Evolutionary conservation across 345 rosid genomes (phyloP).

Genomic region (Syzygium aromaticum): DNA sequence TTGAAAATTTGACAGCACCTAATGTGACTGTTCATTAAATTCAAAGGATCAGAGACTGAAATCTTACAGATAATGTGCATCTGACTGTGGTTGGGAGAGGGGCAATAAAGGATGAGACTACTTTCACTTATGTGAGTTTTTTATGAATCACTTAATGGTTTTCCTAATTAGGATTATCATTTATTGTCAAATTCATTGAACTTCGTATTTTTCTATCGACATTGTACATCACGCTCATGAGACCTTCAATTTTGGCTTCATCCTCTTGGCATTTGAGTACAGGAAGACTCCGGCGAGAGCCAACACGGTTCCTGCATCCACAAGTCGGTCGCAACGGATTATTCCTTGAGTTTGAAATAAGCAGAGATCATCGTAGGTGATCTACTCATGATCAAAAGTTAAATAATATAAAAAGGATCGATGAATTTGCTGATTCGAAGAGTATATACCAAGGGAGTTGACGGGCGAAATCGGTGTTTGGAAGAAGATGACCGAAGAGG

Average conservation of each 20-base stretch:
- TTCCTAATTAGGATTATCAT: background rate
- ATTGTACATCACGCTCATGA: slow-evolving; percentile 8
- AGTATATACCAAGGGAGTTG: slow-evolving; percentile 44
- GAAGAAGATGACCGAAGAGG: slow-evolving; percentile 70
- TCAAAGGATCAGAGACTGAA: background rate
- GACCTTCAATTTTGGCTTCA: slow-evolving; percentile 34
- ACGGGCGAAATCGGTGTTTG: slow-evolving; percentile 48
- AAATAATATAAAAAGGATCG: background rate
- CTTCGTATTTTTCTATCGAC: background rate
- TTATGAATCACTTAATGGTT: background rate
- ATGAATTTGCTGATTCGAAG: background rate
- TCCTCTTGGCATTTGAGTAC: slow-evolving; percentile 46
- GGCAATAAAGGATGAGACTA: background rate
- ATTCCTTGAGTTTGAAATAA: background rate
- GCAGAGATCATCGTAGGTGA: background rate
- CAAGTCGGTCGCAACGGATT: background rate
- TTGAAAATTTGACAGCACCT: background rate
- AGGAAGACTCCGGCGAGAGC: slow-evolving; percentile 76
- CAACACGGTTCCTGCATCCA: slow-evolving; percentile 53
- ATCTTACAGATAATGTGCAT: background rate
- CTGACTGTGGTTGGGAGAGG: background rate
- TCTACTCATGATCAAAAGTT: background rate
- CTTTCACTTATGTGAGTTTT: background rate
- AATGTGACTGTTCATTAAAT: background rate
- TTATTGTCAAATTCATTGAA: background rate